phyloP scores from a whole-genome alignment of 2,329 filamentous ascomycete genomes.

The Trichoderma polysporum region DNA sequence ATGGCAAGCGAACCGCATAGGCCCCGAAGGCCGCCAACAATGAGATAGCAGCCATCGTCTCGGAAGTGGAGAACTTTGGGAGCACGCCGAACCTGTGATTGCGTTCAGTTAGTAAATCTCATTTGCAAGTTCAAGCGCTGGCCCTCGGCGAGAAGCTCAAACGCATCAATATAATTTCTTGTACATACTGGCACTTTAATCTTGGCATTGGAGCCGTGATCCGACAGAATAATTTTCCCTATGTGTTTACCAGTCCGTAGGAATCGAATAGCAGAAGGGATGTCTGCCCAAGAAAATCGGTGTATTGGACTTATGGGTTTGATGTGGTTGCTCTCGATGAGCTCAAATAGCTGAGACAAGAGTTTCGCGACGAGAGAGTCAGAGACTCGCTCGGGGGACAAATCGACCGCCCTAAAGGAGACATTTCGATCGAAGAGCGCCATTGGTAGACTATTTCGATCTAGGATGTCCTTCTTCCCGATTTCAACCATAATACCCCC shows the following conservation, averaged over 20 bases:
- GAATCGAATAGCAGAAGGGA: neutral
- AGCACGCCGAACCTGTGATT: too few species aligned
- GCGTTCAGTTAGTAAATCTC: neutral
- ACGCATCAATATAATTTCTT: neutral
- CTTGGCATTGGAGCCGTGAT: neutral
- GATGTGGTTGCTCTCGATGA: neutral
- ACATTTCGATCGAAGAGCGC: neutral
- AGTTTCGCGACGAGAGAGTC: neutral
- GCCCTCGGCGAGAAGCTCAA: too few species aligned
- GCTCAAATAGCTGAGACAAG: neutral
- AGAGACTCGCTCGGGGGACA: constrained; percentile 6
- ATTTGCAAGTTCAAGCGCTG: neutral
- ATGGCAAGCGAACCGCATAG: constrained; percentile 37
- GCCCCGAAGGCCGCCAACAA: constrained; percentile 41
- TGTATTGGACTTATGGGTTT: neutral
- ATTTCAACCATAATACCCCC: neutral
- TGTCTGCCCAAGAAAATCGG: neutral
- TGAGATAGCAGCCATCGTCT: constrained; percentile 32
- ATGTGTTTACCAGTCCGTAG: constrained; percentile 17
- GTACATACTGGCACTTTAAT: neutral
- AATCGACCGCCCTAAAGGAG: constrained; percentile 29
- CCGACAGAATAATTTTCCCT: constrained; percentile 16
- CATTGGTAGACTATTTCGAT: constrained; percentile 10
- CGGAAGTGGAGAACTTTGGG: neutral
- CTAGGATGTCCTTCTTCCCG: constrained; percentile 24